Base-by-base conservation (phyloP, 352 stramenopile genomes). In the Pythium monospermum region DNA sequence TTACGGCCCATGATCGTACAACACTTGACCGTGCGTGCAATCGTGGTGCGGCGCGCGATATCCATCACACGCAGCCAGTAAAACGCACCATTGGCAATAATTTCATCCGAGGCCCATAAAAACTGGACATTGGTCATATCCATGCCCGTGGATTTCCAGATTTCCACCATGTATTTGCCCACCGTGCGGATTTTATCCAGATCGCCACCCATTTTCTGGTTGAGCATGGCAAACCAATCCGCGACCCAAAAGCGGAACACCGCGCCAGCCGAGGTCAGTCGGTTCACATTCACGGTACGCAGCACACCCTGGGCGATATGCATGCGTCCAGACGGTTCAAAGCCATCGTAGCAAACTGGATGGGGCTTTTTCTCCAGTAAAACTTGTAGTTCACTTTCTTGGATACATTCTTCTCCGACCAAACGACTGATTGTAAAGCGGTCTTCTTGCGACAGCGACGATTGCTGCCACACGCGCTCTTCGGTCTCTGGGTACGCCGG, bases 141-240 rank as follows among this genome's bases (percentile, higher is more conserved):
- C 97, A 99, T 99, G 21, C 97, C 96, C 27, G 96, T 93, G 38
- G 96, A 98, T 71, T 98, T 98, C 97, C 97, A 99, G 54, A 99
- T 98, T 69, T 99, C 95, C 49, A 99, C 97, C 64, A 99, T 94
- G 76, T 99, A 99, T 50, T 91, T 69, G 41, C 92, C 92, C 33
- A 98, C 92, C 15, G 83, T 87, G 31, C 86, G 86, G 66, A 99
- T 99, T 76, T 99, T 99, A 38, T 95, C 81, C 22, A 99, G 69
- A 66, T 99, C 95, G 30, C 96, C 96, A 47, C 94, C 95, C 94
- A 99, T 98, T 75, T 99, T 99, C 73, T 98, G 98, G 73, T 99
- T 99, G 61, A 99, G 92, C 61, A 99, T 93, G 15, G 96, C 97
- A 69, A 99, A 99, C 97, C 97, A 99, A 69, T 99, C 97, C n/a